Evolutionary conservation across 2,329 filamentous ascomycete species (phyloP), one percentile per base, ranked within the genome.

Genomic region (Pseudogymnoascus sp.): DNA sequence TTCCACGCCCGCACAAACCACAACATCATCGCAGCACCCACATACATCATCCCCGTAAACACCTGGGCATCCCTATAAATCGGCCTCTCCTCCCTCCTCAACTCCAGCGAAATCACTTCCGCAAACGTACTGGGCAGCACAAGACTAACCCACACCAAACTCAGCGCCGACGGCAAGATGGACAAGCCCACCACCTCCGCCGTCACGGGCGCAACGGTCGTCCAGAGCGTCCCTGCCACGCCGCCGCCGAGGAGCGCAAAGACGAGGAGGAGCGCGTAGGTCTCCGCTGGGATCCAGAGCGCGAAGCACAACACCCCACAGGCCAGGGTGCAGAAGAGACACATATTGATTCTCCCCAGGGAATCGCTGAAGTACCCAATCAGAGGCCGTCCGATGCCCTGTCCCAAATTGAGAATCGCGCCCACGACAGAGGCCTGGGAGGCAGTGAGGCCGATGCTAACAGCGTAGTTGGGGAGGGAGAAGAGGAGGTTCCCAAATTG

Each of bases 171-270:
- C 0, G 89, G 86, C 3, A 92, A 78, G 52, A 89, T 76, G 59
- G 80, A 80, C 6, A 92, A 72, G 0, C 88, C 88, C 21, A 91
- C 83, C 1, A 92, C 83, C 72, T 92, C 89, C 2, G 86, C 86
- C 2, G 81, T 82, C 3, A 92, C 83, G 0, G 89, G 88, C 0
- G 78, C 85, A 35, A 88, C 81, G 1, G 85, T 85, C 1, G 83
- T 79, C 78, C 79, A 81, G 63, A 79, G 79, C 0, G 77, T 73
- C 0, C 80, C 79, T 33, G 78, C 68, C 5, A 77, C 75, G 3
- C 74, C 73, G 2, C 80, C 80, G 52, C 71, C 69, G 0, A 77
- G 43, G 4, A 81, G 63, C 0, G 74, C 73, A 61, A 79, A 80
- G 61, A 80, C 72, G 0, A 78, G 64, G 1, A 77, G 67, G 3